phyloP scores from a whole-genome alignment of 257 asterid species.

The Penstemon eatonii region DNA sequence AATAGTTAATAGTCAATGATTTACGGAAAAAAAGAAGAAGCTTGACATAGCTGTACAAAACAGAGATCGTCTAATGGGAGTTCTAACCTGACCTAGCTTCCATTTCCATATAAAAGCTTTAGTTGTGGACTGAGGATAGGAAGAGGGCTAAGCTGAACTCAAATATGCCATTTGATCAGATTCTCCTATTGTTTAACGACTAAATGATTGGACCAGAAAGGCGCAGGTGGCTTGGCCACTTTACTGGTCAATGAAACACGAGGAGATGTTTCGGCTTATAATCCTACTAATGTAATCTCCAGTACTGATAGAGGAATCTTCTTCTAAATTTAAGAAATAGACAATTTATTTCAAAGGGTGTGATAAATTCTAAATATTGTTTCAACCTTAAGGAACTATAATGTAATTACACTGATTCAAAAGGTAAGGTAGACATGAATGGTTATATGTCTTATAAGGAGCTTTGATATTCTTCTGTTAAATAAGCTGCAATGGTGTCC shows the following conservation, averaged over 20 bases:
- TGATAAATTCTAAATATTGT: slow-evolving; percentile 8
- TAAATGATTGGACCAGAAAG: slow-evolving; percentile 5
- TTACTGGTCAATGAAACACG: slow-evolving; percentile 24
- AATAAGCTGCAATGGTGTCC: slow-evolving; percentile 1
- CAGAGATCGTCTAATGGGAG: too few species aligned
- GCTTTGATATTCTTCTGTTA: not conserved
- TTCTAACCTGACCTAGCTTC: too few species aligned
- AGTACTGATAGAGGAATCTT: slow-evolving; percentile 6
- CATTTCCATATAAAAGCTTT: too few species aligned
- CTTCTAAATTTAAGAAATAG: not conserved
- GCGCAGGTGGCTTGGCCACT: slow-evolving; percentile 9
- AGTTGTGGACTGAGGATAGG: too few species aligned
- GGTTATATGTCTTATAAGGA: not conserved
- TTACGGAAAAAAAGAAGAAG: too few species aligned
- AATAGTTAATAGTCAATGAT: too few species aligned
- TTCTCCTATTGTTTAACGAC: not conserved
- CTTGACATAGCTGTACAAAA: too few species aligned
- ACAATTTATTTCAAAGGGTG: not conserved
- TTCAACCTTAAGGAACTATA: not conserved
- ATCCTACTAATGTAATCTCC: slow-evolving; percentile 6
- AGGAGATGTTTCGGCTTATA: slow-evolving; percentile 21
- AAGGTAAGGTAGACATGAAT: not conserved
- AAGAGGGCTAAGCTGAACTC: too few species aligned
- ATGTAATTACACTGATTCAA: not conserved
- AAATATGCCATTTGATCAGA: too few species aligned